phyloP scores from a whole-genome alignment of 371 early-diverging fungal genomes.

The Mucor plumbeus region DNA sequence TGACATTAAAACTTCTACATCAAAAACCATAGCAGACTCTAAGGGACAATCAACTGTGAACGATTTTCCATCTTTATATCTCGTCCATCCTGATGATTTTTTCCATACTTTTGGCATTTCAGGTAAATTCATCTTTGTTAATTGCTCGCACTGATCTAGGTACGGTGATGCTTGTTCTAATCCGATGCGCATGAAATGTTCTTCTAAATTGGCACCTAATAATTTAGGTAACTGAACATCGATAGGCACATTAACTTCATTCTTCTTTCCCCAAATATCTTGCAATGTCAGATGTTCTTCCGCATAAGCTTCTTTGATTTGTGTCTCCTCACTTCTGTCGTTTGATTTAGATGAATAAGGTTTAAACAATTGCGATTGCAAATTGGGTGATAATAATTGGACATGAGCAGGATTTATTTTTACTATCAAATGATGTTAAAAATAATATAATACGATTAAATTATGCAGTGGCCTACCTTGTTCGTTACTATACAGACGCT shows the following conservation, averaged over 20 bases:
- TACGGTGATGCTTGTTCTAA: conserved; percentile 61
- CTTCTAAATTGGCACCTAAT: conserved; percentile 70
- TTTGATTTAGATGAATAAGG: conserved; percentile 20
- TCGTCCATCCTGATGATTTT: conserved; percentile 81
- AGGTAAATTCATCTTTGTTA: conserved; percentile 55
- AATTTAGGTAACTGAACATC: conserved; percentile 57
- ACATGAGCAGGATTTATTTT: conserved; percentile 56
- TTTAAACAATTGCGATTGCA: conserved; percentile 54
- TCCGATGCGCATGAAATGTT: conserved; percentile 85
- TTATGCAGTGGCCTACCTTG: not conserved
- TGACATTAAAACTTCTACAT: conserved; percentile 82
- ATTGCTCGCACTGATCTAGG: conserved; percentile 53
- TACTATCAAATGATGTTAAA: conserved; percentile 16
- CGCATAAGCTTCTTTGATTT: conserved; percentile 46
- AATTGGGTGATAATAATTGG: conserved; percentile 54
- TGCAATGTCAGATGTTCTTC: conserved; percentile 64
- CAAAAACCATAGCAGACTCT: conserved; percentile 82
- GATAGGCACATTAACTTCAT: conserved; percentile 53
- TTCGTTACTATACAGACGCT: not conserved
- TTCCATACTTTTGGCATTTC: conserved; percentile 69
- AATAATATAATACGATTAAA: not conserved
- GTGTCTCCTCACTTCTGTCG: conserved; percentile 5
- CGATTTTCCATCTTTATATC: conserved; percentile 62
- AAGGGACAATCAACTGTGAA: conserved; percentile 59
- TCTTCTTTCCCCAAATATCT: conserved; percentile 68